Evolutionary conservation across 164 flowering plant genomes (phyloP).

Genomic region (Warburgia ugandensis): DNA sequence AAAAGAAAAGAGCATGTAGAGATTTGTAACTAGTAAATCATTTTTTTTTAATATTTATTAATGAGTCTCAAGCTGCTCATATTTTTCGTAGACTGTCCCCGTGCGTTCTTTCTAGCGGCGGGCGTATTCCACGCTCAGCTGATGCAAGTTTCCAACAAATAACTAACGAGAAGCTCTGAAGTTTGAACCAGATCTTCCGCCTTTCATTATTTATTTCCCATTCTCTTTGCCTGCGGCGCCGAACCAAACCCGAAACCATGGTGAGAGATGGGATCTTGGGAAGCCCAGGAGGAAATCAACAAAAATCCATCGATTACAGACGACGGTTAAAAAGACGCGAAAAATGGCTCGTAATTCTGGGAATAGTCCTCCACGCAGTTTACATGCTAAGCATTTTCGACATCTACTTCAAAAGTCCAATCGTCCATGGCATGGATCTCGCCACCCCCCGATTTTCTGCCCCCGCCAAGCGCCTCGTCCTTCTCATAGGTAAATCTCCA

Average conservation of each 20-base stretch:
- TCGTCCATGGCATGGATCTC: slow-evolving; percentile 93
- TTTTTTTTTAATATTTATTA: too few species aligned
- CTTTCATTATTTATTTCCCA: not conserved
- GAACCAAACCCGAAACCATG: not conserved
- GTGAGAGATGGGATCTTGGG: slow-evolving; percentile 7
- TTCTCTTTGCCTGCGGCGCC: not conserved
- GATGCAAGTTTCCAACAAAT: too few species aligned
- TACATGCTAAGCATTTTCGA: slow-evolving; percentile 98
- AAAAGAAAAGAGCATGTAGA: too few species aligned
- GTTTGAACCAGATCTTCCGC: not conserved
- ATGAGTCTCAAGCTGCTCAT: too few species aligned
- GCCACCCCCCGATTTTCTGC: slow-evolving; percentile 61
- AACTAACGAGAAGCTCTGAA: not conserved
- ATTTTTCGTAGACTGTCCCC: too few species aligned
- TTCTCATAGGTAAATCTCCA: slow-evolving; percentile 51
- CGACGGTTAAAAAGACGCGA: slow-evolving; percentile 55
- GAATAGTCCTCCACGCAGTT: slow-evolving; percentile 75
- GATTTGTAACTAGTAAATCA: too few species aligned
- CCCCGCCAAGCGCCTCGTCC: slow-evolving; percentile 94
- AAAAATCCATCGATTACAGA: not conserved
- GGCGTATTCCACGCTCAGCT: too few species aligned
- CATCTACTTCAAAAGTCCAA: slow-evolving; percentile 89
- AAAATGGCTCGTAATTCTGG: slow-evolving; percentile 76
- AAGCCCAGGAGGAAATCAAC: not conserved
- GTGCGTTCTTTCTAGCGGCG: too few species aligned